Conservation (phyloP, 495 filamentous ascomycete genomes). For the Talaromyces nanjingensis region DNA sequence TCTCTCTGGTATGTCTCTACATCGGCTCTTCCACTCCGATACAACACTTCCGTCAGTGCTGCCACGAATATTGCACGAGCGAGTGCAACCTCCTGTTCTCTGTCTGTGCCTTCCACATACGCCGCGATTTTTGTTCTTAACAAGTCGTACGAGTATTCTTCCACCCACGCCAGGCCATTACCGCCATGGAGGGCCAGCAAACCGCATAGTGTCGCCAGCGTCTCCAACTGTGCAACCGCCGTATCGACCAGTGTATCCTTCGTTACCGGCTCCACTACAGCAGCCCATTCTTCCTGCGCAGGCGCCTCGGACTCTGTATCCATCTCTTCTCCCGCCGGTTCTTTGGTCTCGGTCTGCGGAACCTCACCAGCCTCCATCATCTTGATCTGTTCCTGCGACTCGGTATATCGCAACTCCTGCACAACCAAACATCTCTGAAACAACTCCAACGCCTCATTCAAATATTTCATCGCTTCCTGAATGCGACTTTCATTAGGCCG, state of each 20-base stretch:
- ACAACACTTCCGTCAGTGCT: conserved; percentile 49
- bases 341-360: conserved; percentile 12
- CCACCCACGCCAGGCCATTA: conserved; percentile 44
- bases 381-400: conserved; percentile 40
- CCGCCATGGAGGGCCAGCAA: conserved; percentile 35
- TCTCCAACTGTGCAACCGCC: conserved; percentile 51
- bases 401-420: conserved; percentile 50
- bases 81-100: conserved; percentile 45
- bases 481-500: conserved; percentile 31
- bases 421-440: conserved; percentile 55
- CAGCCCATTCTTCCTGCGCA: conserved; percentile 52
- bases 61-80: conserved; percentile 46
- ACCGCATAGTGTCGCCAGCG: conserved; percentile 50
- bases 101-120: conserved; percentile 37
- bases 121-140: conserved; percentile 39
- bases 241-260: conserved; percentile 58
- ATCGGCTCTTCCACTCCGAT: conserved; percentile 40
- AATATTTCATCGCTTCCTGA: conserved; percentile 33
- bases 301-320: conserved; percentile 19
- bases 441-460: conserved; percentile 56
- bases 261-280: conserved; percentile 54
- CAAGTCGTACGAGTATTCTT: conserved; percentile 43
- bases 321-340: conserved; percentile 12
- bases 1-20: conserved; percentile 43
- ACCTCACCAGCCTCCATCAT: conserved; percentile 30